These are phyloP conservation scores for Knoxdaviesia proteae DNA, from an alignment of 2,329 filamentous ascomycete genomes.

Conservation along the genomic window DNA sequence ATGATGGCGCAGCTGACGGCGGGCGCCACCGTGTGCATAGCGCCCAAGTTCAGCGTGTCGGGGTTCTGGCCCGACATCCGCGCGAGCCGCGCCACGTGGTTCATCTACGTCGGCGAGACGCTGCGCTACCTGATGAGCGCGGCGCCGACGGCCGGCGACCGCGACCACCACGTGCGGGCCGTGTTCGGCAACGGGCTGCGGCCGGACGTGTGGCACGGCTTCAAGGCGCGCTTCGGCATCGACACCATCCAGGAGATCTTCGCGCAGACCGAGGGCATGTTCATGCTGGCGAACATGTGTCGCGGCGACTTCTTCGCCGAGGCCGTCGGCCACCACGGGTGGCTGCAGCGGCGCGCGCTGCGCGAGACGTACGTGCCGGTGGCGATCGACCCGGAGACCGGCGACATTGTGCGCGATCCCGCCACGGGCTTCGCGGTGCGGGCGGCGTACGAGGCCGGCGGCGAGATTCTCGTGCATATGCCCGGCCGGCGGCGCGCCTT, in stretches of 20 bases:
- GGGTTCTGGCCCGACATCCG: slow-evolving; percentile 54
- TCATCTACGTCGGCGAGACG: slow-evolving; percentile 63
- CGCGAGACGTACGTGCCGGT: slow-evolving; percentile 42
- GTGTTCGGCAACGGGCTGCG: slow-evolving; percentile 49
- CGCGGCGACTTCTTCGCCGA: slow-evolving; percentile 40
- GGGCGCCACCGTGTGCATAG: slow-evolving; percentile 37
- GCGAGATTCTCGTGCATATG: slow-evolving; percentile 53
- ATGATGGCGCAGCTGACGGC: slow-evolving; percentile 30
- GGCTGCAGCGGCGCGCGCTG: slow-evolving; percentile 30
- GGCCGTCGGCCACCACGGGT: slow-evolving; percentile 51
- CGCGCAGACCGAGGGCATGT: slow-evolving; percentile 54
- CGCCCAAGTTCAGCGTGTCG: slow-evolving; percentile 45
- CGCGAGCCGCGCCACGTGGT: slow-evolving; percentile 44
- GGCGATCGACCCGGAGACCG: slow-evolving; percentile 45
- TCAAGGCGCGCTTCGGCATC: slow-evolving; percentile 64
- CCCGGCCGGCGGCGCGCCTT: slow-evolving; percentile 32
- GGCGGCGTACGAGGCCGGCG: slow-evolving; percentile 42
- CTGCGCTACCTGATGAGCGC: slow-evolving; percentile 52
- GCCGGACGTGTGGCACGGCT: slow-evolving; percentile 63
- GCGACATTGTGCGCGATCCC: slow-evolving; percentile 42
- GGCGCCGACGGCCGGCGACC: slow-evolving; percentile 40
- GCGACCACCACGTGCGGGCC: slow-evolving; percentile 31
- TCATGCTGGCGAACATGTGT: slow-evolving; percentile 38
- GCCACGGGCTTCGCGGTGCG: slow-evolving; percentile 46
- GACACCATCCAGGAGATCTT: slow-evolving; percentile 54